Evolutionary conservation across 176 grass and related monocot species (phyloP).

Genomic region (Saccharum spontaneum): DNA sequence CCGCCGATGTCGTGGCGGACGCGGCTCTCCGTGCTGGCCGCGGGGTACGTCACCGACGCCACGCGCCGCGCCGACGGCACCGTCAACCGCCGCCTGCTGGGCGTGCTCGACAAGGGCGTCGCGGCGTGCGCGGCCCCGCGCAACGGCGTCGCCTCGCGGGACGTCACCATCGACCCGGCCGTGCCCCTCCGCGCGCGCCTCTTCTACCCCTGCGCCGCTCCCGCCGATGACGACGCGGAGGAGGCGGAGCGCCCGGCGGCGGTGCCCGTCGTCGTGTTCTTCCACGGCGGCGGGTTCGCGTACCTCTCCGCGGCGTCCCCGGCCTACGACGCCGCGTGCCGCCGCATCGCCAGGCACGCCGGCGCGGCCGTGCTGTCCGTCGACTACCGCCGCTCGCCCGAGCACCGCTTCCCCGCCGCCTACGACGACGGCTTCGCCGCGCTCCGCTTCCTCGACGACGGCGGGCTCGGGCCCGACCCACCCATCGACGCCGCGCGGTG

Average conservation of each 20-base stretch:
- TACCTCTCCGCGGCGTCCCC: conserved; percentile 58
- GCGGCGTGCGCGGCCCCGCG: conserved; percentile 24
- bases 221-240: too few species aligned
- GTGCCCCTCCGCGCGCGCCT: conserved; percentile 46
- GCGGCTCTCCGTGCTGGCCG: conserved; percentile 38
- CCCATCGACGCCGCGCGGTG: conserved; percentile 46
- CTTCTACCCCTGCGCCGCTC: conserved; percentile 32
- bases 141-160: conserved; percentile 43
- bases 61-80: conserved; percentile 57
- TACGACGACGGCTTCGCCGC: conserved; percentile 79
- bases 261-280: conserved; percentile 66
- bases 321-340: conserved; percentile 66
- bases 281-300: conserved; percentile 87
- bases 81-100: conserved; percentile 64
- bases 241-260: neutral
- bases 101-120: conserved; percentile 36
- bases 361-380: conserved; percentile 60
- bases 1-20: conserved; percentile 62
- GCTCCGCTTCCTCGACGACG: conserved; percentile 68
- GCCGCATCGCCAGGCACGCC: conserved; percentile 54
- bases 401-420: conserved; percentile 59
- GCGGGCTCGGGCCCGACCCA: neutral
- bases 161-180: conserved; percentile 41
- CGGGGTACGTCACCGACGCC: conserved; percentile 45
- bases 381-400: conserved; percentile 77